Conservation (phyloP, 2,329 filamentous ascomycete genomes). For the Rhynchosporium graminicola region DNA sequence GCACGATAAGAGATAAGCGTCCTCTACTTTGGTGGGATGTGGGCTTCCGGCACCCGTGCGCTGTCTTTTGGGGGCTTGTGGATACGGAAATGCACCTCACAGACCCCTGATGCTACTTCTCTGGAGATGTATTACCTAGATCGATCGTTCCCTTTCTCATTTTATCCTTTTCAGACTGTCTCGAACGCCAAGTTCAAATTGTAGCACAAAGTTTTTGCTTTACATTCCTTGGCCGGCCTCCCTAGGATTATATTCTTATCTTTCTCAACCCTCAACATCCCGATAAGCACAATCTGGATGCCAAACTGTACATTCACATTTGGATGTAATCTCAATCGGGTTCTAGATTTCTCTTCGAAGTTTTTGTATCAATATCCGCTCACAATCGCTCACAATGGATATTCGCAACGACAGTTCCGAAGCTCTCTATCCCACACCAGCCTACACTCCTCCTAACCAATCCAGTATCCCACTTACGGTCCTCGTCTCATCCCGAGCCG, state of each 20-base stretch:
- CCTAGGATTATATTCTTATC: slow-evolving; percentile 26
- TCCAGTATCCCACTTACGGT: slow-evolving; percentile 61
- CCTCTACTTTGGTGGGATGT: slow-evolving; percentile 21
- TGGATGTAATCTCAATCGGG: slow-evolving; percentile 10
- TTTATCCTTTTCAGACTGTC: slow-evolving; percentile 16
- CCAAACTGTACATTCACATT: slow-evolving; percentile 8
- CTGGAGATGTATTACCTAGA: neutral
- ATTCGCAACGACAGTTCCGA: slow-evolving; percentile 15
- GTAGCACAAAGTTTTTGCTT: slow-evolving; percentile 10
- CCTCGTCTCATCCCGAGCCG: slow-evolving; percentile 79
- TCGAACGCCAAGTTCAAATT: neutral
- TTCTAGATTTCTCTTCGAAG: slow-evolving; percentile 3
- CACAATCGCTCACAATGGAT: slow-evolving; percentile 28
- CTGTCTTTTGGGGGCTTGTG: slow-evolving; percentile 21
- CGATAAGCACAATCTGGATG: slow-evolving; percentile 34
- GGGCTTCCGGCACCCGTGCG: slow-evolving; percentile 20
- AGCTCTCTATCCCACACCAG: slow-evolving; percentile 36
- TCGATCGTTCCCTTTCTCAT: slow-evolving; percentile 23
- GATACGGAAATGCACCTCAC: slow-evolving; percentile 33
- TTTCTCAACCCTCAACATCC: slow-evolving; percentile 21
- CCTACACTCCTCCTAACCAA: slow-evolving; percentile 37
- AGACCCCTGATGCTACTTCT: slow-evolving; percentile 23
- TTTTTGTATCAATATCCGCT: slow-evolving; percentile 23
- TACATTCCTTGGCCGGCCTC: slow-evolving; percentile 19
- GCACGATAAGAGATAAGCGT: slow-evolving; percentile 31